Base-by-base conservation (phyloP, 2,329 filamentous ascomycete species). In the Fusarium pseudograminearum region DNA sequence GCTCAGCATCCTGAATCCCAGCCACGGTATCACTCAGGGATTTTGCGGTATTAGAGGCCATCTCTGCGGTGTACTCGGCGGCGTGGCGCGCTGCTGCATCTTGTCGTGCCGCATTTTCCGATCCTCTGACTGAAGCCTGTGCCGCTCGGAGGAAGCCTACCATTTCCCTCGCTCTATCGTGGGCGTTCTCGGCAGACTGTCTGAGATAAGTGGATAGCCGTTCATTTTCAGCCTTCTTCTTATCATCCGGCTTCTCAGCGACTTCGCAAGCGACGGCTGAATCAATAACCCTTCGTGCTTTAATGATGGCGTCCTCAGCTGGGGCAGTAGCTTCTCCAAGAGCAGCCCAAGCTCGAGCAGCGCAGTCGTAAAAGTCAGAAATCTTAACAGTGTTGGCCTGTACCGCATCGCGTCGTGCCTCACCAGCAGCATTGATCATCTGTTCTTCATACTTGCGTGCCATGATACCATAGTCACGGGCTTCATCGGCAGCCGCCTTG, bases 121-220 rank as follows among this genome's bases (percentile, higher is more conserved):
- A 69, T 12, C 40, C 31, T 1, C 66, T 28, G 1, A 69, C 66
- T 4, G 66, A 61, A 0, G 61, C 62, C 11, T 69, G 66, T 2
- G 66, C 66, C 2, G 56, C 4, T 28, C 66, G 61, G 20, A 69
- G 56, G 3, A 69, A 57, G 7, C 56, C 44, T 1, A 69, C 50
- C 9, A 67, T 44, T 8, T 69, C 66, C 15, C 66, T 57, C 9
- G 66, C 66, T 7, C 61, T 22, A 2, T 69, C 66, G 0, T 69
- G 66, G 0, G 66, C 66, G 9, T 38, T 70, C 8, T 69, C 66
- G 2, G 66, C 66, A 1, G 66, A 57, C n/a, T 69, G 66, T 46
- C 66, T 41, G 5, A 69, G 52, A 8, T 70, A 69, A 3, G 51
- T 61, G 0, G 61, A 45, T 3, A 70, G 11, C 2, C 65, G 2